Evolutionary conservation across 1,139 yeast species (phyloP).

Genomic region (Geotrichum reessii): DNA sequence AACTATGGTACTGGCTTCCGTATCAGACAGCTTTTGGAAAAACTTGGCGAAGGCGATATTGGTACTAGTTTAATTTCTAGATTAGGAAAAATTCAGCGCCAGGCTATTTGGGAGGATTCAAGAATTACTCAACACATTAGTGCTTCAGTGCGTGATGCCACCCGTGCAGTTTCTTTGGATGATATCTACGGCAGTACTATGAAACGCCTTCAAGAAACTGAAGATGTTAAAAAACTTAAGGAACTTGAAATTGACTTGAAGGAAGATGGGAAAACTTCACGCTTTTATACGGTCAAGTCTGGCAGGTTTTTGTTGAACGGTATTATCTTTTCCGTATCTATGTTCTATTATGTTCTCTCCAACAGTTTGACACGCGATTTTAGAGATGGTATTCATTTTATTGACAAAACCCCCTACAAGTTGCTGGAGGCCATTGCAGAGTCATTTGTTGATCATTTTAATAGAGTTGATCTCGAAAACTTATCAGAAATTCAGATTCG

Average conservation of each 20-base stretch:
- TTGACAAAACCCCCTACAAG: conserved; percentile 14
- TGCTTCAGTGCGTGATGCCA: conserved; percentile 23
- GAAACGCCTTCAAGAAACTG: conserved; percentile 25
- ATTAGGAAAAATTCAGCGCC: conserved; percentile 27
- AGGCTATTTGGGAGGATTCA: conserved; percentile 30
- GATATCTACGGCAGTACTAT: conserved; percentile 20
- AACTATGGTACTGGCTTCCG: conserved; percentile 33
- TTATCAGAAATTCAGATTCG: conserved; percentile 16
- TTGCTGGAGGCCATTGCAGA: conserved; percentile 27
- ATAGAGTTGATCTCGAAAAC: neutral
- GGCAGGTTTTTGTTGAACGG: conserved; percentile 31
- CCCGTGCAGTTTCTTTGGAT: conserved; percentile 26
- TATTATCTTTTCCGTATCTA: conserved; percentile 28
- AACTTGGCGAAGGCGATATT: conserved; percentile 20
- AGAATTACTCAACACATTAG: conserved; percentile 19
- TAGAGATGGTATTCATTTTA: conserved; percentile 5
- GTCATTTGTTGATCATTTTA: conserved; percentile 28
- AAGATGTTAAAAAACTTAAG: conserved; percentile 26
- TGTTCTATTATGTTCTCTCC: conserved; percentile 30
- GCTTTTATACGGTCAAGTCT: conserved; percentile 24
- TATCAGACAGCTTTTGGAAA: conserved; percentile 27
- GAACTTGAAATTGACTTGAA: conserved; percentile 28
- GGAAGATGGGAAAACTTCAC: conserved; percentile 14
- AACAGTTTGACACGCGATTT: conserved; percentile 16
- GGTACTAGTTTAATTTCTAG: conserved; percentile 20